Conservation (phyloP, 306 rosid species). For the Astragalus membranaceus region DNA sequence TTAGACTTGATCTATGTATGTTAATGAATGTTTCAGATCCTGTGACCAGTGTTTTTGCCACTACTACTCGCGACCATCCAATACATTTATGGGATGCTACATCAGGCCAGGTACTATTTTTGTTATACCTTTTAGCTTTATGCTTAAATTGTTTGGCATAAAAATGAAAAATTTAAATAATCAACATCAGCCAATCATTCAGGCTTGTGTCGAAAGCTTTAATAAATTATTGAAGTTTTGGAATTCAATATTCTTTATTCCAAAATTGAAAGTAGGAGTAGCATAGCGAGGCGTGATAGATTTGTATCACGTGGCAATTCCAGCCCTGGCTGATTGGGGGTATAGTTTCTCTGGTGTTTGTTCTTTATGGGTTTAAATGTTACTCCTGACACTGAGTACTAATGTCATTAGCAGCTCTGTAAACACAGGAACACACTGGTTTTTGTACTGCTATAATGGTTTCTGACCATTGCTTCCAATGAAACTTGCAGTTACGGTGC, state of each 20-base stretch:
- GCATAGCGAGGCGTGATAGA: neutral
- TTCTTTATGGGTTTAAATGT: constrained; percentile 7
- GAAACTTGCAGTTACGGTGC: constrained; percentile 76
- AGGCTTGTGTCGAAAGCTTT: neutral
- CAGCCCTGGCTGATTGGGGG: neutral
- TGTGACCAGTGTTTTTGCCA: constrained; percentile 82
- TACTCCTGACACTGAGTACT: neutral
- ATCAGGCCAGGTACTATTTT: constrained; percentile 65
- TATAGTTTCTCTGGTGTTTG: neutral
- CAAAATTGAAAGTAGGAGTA: neutral
- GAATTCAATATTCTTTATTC: neutral
- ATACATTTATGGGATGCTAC: constrained; percentile 98
- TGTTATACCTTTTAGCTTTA: neutral
- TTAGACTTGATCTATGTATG: neutral
- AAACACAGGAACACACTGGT: neutral
- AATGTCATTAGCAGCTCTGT: neutral
- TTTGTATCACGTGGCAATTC: neutral
- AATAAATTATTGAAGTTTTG: neutral
- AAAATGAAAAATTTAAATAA: neutral
- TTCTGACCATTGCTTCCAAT: constrained; percentile 15
- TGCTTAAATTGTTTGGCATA: neutral
- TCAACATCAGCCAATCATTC: neutral
- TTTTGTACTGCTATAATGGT: constrained; percentile 5
- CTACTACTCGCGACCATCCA: constrained; percentile 85
- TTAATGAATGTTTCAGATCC: constrained; percentile 50